Evolutionary conservation across 192 early-diverging fungal genomes (phyloP), one percentile per base, ranked within the genome.

Genomic region (Pilobolus umbonatus): DNA sequence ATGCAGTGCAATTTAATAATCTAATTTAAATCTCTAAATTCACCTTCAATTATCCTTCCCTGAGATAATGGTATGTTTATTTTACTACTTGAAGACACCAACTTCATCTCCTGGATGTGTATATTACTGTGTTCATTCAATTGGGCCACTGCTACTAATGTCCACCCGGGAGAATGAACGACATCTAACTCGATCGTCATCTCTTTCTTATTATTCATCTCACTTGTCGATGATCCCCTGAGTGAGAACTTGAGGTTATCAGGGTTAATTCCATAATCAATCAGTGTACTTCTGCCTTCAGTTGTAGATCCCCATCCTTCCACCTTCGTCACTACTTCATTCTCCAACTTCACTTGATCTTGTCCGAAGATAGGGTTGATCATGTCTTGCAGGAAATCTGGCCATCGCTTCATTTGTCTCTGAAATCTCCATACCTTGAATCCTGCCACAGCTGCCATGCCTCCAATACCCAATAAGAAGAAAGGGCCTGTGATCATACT

Each of bases 41-140:
- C 52, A 34, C 52, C 52, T 54, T 54, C 52, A 21, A 54, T 54
- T 22, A 54, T 31, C 38, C 34, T 54, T 25, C 52, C 52, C 24
- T 32, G 32, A 21, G 12, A 22, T 36, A 54, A 36, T 38, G 52
- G 52, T 12, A 54, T 14, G 5, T 36, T 31, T 24, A 32, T 22
- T 10, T 54, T n/a, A 4, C 52, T 21, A 4, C 34, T 17, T 38
- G 31, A 35, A 12, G 52, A 38, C 52, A 54, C 52, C 7, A 54
- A 34, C 11, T 54, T 54, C 8, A 54, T 54, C 19, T 54, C 52
- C 14, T 12, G 35, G 15, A 54, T 32, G 24, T 9, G 5, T 34
- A 54, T 36, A 35, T 54, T 54, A 54, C 14, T 35, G 24, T 54
- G 34, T 0, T 5, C 35, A 54, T 38, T 35, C 19, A 36, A 31